Conservation (phyloP, 225 moss, liverwort and hornwort genomes). For the Neckera pumila region DNA sequence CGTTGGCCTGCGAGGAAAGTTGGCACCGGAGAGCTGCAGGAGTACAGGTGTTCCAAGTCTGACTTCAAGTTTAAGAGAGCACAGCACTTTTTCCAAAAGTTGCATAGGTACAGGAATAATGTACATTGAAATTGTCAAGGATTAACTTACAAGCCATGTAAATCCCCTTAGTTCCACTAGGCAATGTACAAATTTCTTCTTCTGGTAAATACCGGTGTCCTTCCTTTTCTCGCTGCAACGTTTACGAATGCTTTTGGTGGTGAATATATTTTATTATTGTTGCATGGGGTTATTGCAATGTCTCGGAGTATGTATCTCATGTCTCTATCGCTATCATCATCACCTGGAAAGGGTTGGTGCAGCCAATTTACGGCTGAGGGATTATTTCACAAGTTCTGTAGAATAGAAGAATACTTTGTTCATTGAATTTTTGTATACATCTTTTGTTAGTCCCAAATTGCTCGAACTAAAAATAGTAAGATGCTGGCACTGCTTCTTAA, state of each 20-base stretch:
- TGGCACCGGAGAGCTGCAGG: background rate
- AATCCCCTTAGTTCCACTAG: too few relatives aligned
- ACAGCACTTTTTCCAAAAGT: background rate
- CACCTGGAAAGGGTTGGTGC: background rate
- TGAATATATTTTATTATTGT: background rate
- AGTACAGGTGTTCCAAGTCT: background rate
- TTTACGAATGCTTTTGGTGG: background rate
- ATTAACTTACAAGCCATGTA: background rate
- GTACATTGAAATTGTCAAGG: background rate
- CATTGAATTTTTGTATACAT: background rate
- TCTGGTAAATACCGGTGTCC: background rate
- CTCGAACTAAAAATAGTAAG: background rate
- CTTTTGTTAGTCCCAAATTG: background rate
- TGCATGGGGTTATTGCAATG: too few relatives aligned
- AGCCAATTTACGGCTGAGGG: background rate
- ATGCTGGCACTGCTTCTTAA: background rate
- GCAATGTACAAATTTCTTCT: background rate
- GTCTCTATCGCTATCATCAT: background rate
- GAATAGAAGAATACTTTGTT: background rate
- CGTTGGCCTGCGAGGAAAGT: background rate
- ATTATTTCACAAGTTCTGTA: too few relatives aligned
- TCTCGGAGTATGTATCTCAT: background rate
- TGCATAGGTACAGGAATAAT: background rate
- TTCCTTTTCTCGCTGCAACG: background rate
- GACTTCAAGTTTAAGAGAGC: background rate